These are phyloP conservation scores for Gracilaria domingensis DNA, from an alignment of 23 red algal species.

Conservation along the genomic window DNA sequence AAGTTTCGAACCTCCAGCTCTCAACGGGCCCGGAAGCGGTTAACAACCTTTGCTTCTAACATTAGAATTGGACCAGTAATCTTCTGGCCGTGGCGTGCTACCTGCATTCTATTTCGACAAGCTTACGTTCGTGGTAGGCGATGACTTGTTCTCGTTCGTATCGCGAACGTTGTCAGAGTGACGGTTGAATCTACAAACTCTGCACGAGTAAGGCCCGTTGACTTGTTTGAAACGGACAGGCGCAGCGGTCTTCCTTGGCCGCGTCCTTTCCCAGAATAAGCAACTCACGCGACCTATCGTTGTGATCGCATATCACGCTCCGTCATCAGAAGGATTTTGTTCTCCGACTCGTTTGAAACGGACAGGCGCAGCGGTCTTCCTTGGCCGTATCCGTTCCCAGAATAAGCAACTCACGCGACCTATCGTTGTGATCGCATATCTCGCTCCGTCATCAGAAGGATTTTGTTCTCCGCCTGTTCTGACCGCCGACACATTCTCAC, in stretches of 20 bases:
- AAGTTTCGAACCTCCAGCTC: background rate
- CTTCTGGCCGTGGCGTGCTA: background rate
- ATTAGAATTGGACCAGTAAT: background rate
- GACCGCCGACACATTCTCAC: background rate
- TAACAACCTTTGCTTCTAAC: background rate
- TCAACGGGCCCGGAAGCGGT: background rate
- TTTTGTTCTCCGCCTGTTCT: conserved; percentile 8
- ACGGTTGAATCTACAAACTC: background rate
- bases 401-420: conserved; percentile 9
- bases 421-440: background rate
- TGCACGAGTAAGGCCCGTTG: background rate
- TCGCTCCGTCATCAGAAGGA: conserved; percentile 3
- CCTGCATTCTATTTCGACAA: conserved; percentile 1
- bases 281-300: conserved; percentile 19
- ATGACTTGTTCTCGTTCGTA: background rate
- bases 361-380: background rate
- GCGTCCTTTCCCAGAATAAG: conserved; percentile 15
- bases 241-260: conserved; percentile 10
- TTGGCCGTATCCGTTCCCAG: conserved; percentile 27
- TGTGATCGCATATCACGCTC: background rate
- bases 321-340: conserved; percentile 14
- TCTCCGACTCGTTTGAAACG: background rate
- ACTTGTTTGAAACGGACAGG: background rate
- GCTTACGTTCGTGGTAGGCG: background rate
- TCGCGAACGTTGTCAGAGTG: background rate